Evolutionary conservation across 495 filamentous ascomycete genomes (phyloP).

Genomic region (Daldinia decipiens): DNA sequence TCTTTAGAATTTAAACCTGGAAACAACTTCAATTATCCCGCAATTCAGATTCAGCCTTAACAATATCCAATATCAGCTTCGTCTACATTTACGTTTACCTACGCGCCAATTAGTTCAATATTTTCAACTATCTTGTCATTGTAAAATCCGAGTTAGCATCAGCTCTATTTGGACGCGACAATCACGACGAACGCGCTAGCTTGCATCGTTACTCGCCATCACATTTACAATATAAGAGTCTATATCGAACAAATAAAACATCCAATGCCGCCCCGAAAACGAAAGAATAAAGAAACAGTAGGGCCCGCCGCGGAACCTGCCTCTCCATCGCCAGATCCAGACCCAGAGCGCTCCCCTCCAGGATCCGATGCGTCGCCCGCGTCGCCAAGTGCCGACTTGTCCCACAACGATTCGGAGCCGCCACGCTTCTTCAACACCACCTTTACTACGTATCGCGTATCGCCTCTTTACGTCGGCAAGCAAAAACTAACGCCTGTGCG

Average conservation of each 20-base stretch:
- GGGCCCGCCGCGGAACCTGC: slow-evolving; percentile 4
- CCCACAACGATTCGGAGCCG: slow-evolving; percentile 21
- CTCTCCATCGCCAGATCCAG: slow-evolving; percentile 15
- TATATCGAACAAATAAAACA: background rate
- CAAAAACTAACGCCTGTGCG: slow-evolving; percentile 39
- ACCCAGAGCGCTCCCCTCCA: slow-evolving; percentile 11
- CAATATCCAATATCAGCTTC: background rate
- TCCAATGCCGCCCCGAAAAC: slow-evolving; percentile 42
- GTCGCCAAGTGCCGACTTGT: slow-evolving; percentile 9
- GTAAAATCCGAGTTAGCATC: background rate
- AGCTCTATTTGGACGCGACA: slow-evolving; percentile 19
- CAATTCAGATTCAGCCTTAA: background rate
- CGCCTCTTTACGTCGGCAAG: slow-evolving; percentile 54
- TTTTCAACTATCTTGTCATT: background rate
- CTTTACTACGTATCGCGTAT: slow-evolving; percentile 59
- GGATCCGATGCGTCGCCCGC: slow-evolving; percentile 16
- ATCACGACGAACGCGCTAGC: background rate
- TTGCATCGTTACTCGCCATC: background rate
- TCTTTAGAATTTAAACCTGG: too few species aligned
- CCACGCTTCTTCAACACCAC: slow-evolving; percentile 60
- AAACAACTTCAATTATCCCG: too few species aligned
- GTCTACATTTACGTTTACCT: background rate
- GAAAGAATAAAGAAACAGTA: slow-evolving; percentile 12
- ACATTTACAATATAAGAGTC: background rate
- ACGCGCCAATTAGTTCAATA: slow-evolving; percentile 3